Evolutionary conservation across 2,329 filamentous ascomycete species (phyloP).

Genomic region (Colletotrichum gigasporum): DNA sequence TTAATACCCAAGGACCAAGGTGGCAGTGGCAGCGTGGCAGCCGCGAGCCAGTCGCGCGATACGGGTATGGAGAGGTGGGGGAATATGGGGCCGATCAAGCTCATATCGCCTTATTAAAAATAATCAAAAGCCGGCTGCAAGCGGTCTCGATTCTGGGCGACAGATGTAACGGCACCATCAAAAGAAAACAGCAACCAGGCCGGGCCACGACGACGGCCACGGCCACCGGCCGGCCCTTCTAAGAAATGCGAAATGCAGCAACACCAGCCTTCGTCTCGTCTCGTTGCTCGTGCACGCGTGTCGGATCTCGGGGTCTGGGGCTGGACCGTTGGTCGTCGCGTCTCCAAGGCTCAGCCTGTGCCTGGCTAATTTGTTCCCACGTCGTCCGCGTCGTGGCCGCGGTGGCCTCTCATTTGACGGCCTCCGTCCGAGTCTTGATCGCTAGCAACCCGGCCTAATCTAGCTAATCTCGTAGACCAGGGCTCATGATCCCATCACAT

Average conservation of each 20-base stretch:
- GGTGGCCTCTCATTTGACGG: slow-evolving; percentile 8
- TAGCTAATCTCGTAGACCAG: slow-evolving; percentile 17
- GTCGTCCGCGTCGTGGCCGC: background rate
- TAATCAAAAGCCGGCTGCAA: slow-evolving; percentile 1
- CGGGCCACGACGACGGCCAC: background rate
- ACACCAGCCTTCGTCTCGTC: too few relatives aligned
- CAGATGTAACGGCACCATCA: slow-evolving; percentile 4
- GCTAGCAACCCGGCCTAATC: slow-evolving; percentile 1
- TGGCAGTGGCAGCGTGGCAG: too few relatives aligned
- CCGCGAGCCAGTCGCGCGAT: too few relatives aligned
- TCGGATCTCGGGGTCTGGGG: background rate
- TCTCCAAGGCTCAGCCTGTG: background rate
- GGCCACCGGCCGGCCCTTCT: too few relatives aligned
- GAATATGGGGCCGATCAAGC: background rate
- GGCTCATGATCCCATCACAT: slow-evolving; percentile 25
- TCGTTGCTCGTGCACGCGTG: background rate
- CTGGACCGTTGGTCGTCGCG: slow-evolving; percentile 13
- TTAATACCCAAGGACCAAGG: too few relatives aligned
- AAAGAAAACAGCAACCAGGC: background rate
- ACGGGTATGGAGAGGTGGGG: background rate
- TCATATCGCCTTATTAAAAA: slow-evolving; percentile 8
- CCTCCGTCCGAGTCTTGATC: slow-evolving; percentile 2
- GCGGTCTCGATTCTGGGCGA: background rate
- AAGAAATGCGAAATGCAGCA: too few relatives aligned
- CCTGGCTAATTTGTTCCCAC: background rate